phyloP scores from a whole-genome alignment of 805 yeast genomes.

The Yarrowia osloensis region DNA sequence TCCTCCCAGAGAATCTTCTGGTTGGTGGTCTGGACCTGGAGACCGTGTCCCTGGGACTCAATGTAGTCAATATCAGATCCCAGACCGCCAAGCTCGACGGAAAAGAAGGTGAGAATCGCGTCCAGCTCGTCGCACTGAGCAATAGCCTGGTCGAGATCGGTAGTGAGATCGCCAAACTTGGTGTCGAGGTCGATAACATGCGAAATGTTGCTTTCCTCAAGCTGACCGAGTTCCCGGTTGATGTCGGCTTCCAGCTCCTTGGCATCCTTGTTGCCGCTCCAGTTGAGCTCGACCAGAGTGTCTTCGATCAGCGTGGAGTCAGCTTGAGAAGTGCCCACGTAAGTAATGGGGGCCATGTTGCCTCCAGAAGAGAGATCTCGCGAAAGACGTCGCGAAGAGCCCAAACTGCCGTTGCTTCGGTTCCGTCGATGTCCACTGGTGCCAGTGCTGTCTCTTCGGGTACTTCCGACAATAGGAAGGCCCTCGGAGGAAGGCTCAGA shows the following conservation, averaged over 20 bases:
- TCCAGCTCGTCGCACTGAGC: slow-evolving; percentile 58
- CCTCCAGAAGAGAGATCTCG: slow-evolving; percentile 2
- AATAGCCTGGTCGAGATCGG: slow-evolving; percentile 49
- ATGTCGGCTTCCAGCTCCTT: slow-evolving; percentile 59
- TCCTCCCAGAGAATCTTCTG: slow-evolving; percentile 74
- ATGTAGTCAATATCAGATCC: slow-evolving; percentile 68
- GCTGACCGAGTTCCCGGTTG: slow-evolving; percentile 56
- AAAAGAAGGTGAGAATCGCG: slow-evolving; percentile 56
- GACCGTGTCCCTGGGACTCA: slow-evolving; percentile 74
- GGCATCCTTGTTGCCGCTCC: slow-evolving; percentile 71
- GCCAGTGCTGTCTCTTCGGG: neutral
- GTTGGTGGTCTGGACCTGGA: slow-evolving; percentile 81
- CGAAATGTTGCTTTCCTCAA: slow-evolving; percentile 64
- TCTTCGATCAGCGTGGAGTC: slow-evolving; percentile 53
- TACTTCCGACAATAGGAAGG: slow-evolving; percentile 2
- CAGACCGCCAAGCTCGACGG: slow-evolving; percentile 63
- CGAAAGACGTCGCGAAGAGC: slow-evolving; percentile 13
- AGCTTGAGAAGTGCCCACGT: slow-evolving; percentile 28
- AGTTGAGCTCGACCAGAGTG: slow-evolving; percentile 72
- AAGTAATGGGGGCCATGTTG: slow-evolving; percentile 14
- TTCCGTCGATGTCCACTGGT: slow-evolving; percentile 2
- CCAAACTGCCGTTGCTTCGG: slow-evolving; percentile 5
- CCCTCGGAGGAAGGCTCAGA: slow-evolving; percentile 9
- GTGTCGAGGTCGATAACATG: slow-evolving; percentile 55
- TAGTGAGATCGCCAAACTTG: slow-evolving; percentile 48